These are phyloP conservation scores for Hawksworthiomyces lignivorus DNA, from an alignment of 2,329 filamentous ascomycete species.

Conservation along the genomic window DNA sequence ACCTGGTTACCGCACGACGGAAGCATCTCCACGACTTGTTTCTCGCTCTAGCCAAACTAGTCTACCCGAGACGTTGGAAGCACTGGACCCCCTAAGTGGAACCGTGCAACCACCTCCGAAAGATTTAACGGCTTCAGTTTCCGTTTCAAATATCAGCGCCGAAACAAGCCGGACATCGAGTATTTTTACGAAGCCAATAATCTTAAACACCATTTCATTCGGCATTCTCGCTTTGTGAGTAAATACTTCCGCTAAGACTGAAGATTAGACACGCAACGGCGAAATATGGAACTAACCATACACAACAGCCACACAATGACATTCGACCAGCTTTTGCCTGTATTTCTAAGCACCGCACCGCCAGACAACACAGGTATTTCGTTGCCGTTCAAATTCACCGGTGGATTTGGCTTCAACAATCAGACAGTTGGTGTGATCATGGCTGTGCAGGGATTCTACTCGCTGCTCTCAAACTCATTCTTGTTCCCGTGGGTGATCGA, in stretches of 20 bases:
- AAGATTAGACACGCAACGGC: no score
- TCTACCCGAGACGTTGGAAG: constrained; percentile 25
- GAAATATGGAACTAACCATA: constrained; percentile 7
- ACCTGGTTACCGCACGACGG: constrained; percentile 60
- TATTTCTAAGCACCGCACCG: constrained; percentile 70
- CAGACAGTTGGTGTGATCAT: constrained; percentile 83
- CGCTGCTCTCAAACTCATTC: constrained; percentile 77
- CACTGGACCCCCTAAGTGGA: constrained; percentile 13
- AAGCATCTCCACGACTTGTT: constrained; percentile 24
- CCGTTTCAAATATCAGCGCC: no score
- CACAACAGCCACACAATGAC: constrained; percentile 90
- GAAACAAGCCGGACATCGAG: constrained; percentile 20
- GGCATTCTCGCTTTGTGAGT: constrained; percentile 92
- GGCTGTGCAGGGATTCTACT: constrained; percentile 81
- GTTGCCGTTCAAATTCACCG: constrained; percentile 82
- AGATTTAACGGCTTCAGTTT: no score
- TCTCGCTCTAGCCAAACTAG: constrained; percentile 16
- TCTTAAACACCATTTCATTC: constrained; percentile 82
- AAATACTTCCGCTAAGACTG: no score
- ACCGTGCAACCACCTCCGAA: no score
- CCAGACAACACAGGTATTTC: constrained; percentile 40
- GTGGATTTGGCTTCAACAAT: constrained; percentile 76
- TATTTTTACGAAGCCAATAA: constrained; percentile 76
- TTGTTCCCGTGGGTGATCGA: constrained; percentile 73
- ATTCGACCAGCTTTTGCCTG: constrained; percentile 86